Evolutionary conservation across 1,139 yeast genomes (phyloP).

Genomic region (Debaryomycetaceae sp.): DNA sequence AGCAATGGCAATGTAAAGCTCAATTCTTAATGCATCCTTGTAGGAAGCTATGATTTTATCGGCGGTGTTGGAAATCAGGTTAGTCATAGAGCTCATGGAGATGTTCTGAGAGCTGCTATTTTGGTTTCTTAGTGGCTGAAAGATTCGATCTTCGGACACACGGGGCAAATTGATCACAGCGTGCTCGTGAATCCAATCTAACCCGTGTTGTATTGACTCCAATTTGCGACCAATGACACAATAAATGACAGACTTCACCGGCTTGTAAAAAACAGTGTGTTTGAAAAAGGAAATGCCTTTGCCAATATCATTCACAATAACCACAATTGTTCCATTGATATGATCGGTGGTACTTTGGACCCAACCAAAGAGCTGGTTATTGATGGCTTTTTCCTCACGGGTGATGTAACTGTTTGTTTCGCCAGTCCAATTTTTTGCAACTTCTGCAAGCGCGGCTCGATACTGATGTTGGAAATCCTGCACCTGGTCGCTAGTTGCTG

Average conservation of each 20-base stretch:
- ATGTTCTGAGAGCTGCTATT: no score
- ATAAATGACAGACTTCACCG: constrained; percentile 63
- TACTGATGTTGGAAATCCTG: constrained; percentile 3
- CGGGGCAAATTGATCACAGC: constrained; percentile 58
- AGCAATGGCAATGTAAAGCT: constrained; percentile 40
- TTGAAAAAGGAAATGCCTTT: constrained; percentile 28
- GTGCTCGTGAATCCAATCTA: constrained; percentile 73
- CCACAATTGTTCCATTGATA: constrained; percentile 51
- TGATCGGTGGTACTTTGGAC: constrained; percentile 50
- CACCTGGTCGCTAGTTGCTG: no score
- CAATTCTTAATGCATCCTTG: constrained; percentile 32
- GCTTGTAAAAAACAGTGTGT: constrained; percentile 42
- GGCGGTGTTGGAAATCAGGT: constrained; percentile 8
- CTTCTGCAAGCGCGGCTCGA: background rate
- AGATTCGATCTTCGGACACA: no score
- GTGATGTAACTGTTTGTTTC: constrained; percentile 22
- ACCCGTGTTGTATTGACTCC: constrained; percentile 58
- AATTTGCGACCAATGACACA: constrained; percentile 79
- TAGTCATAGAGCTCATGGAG: background rate
- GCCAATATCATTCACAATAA: constrained; percentile 45
- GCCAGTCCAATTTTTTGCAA: constrained; percentile 14
- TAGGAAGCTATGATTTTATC: constrained; percentile 24
- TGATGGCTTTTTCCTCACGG: constrained; percentile 40
- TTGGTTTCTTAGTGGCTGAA: no score
- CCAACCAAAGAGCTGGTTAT: constrained; percentile 65